A percentile compares a stretch with the other conserved stretches of the same genome.
These are phyloP conservation scores for Lodderomyces parapsilosis DNA, from an alignment of 1,139 yeast species.

Conservation along the genomic window DNA sequence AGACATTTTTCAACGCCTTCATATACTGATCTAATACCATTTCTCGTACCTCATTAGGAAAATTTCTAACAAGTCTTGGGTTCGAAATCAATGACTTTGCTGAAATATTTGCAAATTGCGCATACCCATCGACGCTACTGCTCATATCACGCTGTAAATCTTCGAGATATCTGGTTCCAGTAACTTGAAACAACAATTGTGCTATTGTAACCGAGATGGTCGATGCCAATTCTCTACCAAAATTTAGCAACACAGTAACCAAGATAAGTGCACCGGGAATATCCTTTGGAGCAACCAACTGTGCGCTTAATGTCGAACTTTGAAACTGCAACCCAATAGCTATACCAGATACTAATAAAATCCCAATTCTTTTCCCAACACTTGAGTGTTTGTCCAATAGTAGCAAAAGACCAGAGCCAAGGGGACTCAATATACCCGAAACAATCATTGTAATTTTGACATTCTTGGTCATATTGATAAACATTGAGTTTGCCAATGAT, in stretches of 20 bases:
- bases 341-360: slow-evolving; percentile 52
- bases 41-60: slow-evolving; percentile 24
- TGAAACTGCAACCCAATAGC: slow-evolving; percentile 57
- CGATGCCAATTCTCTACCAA: slow-evolving; percentile 49
- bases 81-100: slow-evolving; percentile 25
- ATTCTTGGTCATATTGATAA: slow-evolving; percentile 44
- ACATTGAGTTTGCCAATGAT: slow-evolving; percentile 45
- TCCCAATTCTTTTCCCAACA: slow-evolving; percentile 46
- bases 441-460: slow-evolving; percentile 48
- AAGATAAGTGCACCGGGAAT: slow-evolving; percentile 50
- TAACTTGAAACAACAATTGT: slow-evolving; percentile 43
- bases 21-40: slow-evolving; percentile 31
- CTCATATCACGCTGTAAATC: slow-evolving; percentile 17
- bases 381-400: slow-evolving; percentile 38
- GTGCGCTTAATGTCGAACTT: slow-evolving; percentile 50
- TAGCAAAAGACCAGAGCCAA: slow-evolving; percentile 55
- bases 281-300: slow-evolving; percentile 52
- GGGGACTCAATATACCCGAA: slow-evolving; percentile 42
- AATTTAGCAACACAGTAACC: slow-evolving; percentile 48
- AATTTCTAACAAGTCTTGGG: slow-evolving; percentile 26
- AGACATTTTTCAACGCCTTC: slow-evolving; percentile 40
- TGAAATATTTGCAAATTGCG: slow-evolving; percentile 13
- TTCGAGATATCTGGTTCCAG: slow-evolving; percentile 24
- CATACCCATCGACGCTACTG: slow-evolving; percentile 13
- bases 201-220: slow-evolving; percentile 47